A percentile compares a stretch with the other conserved stretches of the same genome.
phyloP scores from a whole-genome alignment of 306 rosid genomes.

The Canavalia ensiformis region DNA sequence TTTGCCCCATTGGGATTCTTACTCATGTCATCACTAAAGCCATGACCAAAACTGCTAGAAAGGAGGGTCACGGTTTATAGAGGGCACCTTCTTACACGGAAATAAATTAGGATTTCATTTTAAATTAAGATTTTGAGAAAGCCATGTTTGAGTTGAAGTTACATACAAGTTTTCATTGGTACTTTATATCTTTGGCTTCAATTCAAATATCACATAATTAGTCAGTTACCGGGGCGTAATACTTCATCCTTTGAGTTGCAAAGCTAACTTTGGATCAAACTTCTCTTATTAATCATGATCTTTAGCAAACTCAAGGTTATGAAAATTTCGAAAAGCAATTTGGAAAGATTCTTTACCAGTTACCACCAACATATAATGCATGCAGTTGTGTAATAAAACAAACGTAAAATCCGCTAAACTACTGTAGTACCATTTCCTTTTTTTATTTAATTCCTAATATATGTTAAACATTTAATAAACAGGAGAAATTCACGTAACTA shows the following conservation, averaged over 20 bases:
- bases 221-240: not conserved
- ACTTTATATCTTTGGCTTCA: conserved; percentile 14
- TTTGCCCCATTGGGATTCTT: conserved; percentile 91
- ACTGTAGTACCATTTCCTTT: too few species aligned
- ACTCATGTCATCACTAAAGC: conserved; percentile 85
- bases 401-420: not conserved
- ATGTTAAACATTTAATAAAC: not conserved
- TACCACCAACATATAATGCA: not conserved
- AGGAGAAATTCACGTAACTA: not conserved
- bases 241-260: not conserved
- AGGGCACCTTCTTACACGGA: conserved; percentile 28
- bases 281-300: not conserved
- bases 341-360: not conserved
- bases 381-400: not conserved
- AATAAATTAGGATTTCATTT: conserved; percentile 31
- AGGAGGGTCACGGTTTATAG: conserved; percentile 53
- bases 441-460: too few species aligned
- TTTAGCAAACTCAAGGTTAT: not conserved
- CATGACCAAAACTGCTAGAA: conserved; percentile 56
- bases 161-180: not conserved
- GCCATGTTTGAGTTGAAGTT: conserved; percentile 40
- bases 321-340: not conserved
- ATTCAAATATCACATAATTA: conserved; percentile 2
- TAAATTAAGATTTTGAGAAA: not conserved
- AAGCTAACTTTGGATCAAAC: not conserved